Percentiles rank a stretch among this genome's conserved stretches.
Conservation (phyloP, 495 filamentous ascomycete genomes). For the Podospora australis region DNA sequence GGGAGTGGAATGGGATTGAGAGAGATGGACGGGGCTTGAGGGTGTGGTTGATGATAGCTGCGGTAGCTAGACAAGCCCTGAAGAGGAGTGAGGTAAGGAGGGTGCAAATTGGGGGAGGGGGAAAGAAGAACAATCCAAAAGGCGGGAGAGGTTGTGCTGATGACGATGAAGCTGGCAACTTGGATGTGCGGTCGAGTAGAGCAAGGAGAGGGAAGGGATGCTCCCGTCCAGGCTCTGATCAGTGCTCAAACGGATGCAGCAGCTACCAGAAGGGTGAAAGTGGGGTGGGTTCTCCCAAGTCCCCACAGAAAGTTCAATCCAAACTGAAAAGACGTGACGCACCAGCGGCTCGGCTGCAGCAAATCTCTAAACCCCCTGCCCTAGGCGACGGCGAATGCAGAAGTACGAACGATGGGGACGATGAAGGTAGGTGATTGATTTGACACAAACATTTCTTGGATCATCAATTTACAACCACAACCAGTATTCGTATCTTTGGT, state of each 20-base stretch:
- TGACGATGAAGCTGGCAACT: constrained; percentile 19
- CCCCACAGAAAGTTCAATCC: not conserved
- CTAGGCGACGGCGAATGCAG: constrained; percentile 1
- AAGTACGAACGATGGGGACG: not conserved
- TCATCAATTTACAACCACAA: not conserved
- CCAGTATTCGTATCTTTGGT: not conserved
- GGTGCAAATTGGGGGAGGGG: constrained; percentile 21
- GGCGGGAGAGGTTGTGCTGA: constrained; percentile 20
- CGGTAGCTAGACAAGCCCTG: constrained; percentile 11
- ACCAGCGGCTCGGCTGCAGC: not conserved
- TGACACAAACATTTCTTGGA: not conserved
- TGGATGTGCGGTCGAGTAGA: constrained; percentile 12
- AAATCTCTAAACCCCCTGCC: not conserved
- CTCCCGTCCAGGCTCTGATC: constrained; percentile 9
- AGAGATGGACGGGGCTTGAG: constrained; percentile 19
- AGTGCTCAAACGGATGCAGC: not conserved
- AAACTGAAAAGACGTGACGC: constrained; percentile 2
- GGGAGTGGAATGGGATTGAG: constrained; percentile 32
- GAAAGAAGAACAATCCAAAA: too few relatives aligned
- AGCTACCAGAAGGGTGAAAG: constrained; percentile 4
- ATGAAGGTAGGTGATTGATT: too few relatives aligned
- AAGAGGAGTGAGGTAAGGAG: constrained; percentile 17
- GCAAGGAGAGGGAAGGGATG: constrained; percentile 15
- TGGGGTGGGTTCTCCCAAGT: not conserved
- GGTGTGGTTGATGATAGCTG: constrained; percentile 1